Percentiles rank a stretch among this genome's conserved stretches.
Evolutionary conservation across 257 asterid genomes (phyloP).

Genomic region (Ballota nigra): DNA sequence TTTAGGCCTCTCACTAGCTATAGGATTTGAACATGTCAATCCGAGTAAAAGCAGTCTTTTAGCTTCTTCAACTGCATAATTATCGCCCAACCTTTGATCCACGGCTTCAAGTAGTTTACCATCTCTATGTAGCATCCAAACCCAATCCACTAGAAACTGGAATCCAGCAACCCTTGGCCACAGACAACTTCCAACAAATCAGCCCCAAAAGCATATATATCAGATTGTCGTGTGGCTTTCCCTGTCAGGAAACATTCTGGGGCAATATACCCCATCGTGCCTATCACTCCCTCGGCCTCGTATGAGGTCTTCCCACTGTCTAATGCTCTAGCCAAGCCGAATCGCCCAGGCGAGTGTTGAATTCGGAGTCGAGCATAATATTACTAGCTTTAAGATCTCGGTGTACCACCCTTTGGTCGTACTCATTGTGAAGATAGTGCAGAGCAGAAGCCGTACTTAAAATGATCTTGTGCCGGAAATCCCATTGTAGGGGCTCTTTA

Average conservation of each 20-base stretch:
- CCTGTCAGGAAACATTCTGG: slow-evolving; percentile 46
- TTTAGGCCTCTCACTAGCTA: slow-evolving; percentile 37
- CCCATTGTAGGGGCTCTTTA: not conserved
- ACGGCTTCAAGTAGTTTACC: slow-evolving; percentile 33
- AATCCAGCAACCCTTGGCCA: slow-evolving; percentile 28
- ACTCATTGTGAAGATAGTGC: slow-evolving; percentile 37
- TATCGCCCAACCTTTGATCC: slow-evolving; percentile 27
- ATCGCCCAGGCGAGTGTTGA: slow-evolving; percentile 46
- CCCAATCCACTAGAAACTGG: slow-evolving; percentile 35
- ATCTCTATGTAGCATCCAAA: slow-evolving; percentile 38
- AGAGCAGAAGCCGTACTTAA: not conserved
- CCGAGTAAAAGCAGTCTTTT: slow-evolving; percentile 38
- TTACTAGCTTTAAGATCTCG: slow-evolving; percentile 46
- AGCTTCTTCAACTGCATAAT: slow-evolving; percentile 36
- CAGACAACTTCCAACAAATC: slow-evolving; percentile 36
- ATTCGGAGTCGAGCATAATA: slow-evolving; percentile 44
- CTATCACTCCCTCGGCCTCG: slow-evolving; percentile 33
- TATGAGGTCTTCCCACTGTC: slow-evolving; percentile 38
- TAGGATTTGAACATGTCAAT: slow-evolving; percentile 51
- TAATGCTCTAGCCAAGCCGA: slow-evolving; percentile 44
- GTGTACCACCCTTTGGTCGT: slow-evolving; percentile 39
- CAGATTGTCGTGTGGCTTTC: slow-evolving; percentile 39
- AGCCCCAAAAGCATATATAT: slow-evolving; percentile 42
- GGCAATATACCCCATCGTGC: slow-evolving; percentile 46
- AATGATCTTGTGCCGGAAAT: not conserved